Conservation (phyloP, 2,329 filamentous ascomycete species). For the Thermochaetoides dissita region DNA sequence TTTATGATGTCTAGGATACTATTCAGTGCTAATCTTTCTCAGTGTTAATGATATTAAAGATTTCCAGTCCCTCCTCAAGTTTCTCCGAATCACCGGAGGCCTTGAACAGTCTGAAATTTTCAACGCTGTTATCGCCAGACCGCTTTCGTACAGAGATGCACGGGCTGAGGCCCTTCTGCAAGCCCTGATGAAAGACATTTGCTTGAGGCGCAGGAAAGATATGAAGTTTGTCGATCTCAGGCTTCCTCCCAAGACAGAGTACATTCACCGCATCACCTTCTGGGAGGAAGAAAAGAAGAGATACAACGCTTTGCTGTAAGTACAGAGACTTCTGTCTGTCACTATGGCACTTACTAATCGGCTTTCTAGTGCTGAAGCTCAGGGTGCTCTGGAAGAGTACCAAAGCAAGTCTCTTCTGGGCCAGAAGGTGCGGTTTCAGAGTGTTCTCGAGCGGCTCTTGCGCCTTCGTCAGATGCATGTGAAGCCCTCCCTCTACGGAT, state of each 20-base stretch:
- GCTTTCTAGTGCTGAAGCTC: conserved; percentile 49
- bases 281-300: conserved; percentile 59
- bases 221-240: conserved; percentile 79
- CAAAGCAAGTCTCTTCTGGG: conserved; percentile 30
- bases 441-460: conserved; percentile 67
- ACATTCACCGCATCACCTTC: conserved; percentile 62
- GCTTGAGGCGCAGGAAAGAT: conserved; percentile 68
- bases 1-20: no score
- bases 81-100: conserved; percentile 62
- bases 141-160: conserved; percentile 43
- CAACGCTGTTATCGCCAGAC: conserved; percentile 55
- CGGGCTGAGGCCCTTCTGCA: conserved; percentile 54
- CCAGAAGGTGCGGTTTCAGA: conserved; percentile 48
- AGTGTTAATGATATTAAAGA: conserved; percentile 68
- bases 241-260: conserved; percentile 64
- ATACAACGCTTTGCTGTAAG: conserved; percentile 59
- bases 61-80: conserved; percentile 65
- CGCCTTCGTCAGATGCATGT: conserved; percentile 60
- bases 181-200: conserved; percentile 65
- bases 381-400: conserved; percentile 52
- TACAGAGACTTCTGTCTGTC: conserved; percentile 7
- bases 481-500: conserved; percentile 16
- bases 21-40: neutral
- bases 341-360: conserved; percentile 12
- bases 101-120: conserved; percentile 62